Base-by-base conservation (phyloP, 768 basidiomycete genomes). In the Calocybe gangraenosa region DNA sequence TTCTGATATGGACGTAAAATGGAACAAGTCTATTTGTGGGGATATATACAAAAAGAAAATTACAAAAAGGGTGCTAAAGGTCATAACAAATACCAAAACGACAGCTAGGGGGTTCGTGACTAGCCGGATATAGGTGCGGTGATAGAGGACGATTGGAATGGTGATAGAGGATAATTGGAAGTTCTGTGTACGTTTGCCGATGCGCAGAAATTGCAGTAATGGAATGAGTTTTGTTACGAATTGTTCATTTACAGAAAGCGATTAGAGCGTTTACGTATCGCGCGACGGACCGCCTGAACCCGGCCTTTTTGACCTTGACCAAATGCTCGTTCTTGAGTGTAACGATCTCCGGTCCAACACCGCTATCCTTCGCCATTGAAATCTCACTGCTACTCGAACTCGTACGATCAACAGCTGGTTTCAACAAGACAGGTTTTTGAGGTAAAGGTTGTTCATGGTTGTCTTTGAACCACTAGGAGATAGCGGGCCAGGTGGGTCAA, bases 391-490 rank as follows among this genome's bases (percentile, higher is more conserved):
- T 18, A 28, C 40, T 41, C 10, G 40, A 31, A 17, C 18, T 32
- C 7, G 28, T 11, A 25, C 40, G 40, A 19, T 31, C 40, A 3
- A 41, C 40, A 17, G 40, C n/a, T 28, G 28, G 40, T 17, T 31
- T 41, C n/a, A 7, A 15, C 2, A 5, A 14, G n/a, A 23, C 17
- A 11, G 30, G 40, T 13, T 15, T 30, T 10, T 31, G 28, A 3
- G 28, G 25, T 28, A 41, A 14, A 1, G 40, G 40, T 19, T 41
- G 40, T 15, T 41, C 40, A 15, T 41, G 54, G 23, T 55, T 38
- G 19, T 63, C 60, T 51, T 69, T 60, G 53, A 74, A 73, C 68
- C 68, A 73, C 71, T 74, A 43, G 15, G 20, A 33, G 41, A 42
- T 3, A 34, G 7, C n/a, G 28, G 18, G 38, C 19, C n/a, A 28